Conservation (phyloP, 2,329 filamentous ascomycete species). For the Neofusicoccum parvum region DNA sequence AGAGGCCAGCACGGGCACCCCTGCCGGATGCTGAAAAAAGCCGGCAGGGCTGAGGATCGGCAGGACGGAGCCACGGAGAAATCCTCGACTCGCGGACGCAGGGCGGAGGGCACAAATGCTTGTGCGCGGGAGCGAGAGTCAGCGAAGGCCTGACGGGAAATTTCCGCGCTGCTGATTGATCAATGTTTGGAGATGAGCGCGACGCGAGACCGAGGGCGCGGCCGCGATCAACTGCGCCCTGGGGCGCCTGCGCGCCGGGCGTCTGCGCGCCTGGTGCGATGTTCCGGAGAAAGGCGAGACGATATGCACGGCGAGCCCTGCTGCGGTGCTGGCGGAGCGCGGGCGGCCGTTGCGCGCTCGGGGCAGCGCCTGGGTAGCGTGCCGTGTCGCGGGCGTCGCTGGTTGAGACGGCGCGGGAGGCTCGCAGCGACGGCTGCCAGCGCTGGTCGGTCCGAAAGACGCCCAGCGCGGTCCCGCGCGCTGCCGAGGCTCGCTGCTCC, state of each 20-base stretch:
- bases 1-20: not conserved
- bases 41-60: conserved; percentile 18
- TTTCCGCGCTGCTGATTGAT: conserved; percentile 6
- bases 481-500: not conserved
- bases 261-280: not conserved
- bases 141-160: not conserved
- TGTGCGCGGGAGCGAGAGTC: conserved; percentile 16
- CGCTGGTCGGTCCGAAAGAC: not conserved
- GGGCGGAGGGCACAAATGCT: conserved; percentile 8
- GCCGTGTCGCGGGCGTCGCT: not conserved
- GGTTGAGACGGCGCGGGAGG: not conserved
- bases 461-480: not conserved
- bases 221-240: too few relatives aligned
- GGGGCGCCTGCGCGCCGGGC: too few relatives aligned
- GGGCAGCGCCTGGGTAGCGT: not conserved
- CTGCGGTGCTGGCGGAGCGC: not conserved
- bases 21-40: not conserved
- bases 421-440: not conserved
- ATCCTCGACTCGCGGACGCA: not conserved
- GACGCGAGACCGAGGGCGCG: not conserved
- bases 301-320: not conserved
- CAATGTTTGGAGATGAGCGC: conserved; percentile 12
- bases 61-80: conserved; percentile 9
- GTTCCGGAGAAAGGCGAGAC: not conserved
- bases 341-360: not conserved